Percentiles rank a stretch among this genome's conserved stretches.
Conservation (phyloP, 2,329 filamentous ascomycete species). For the Grosmannia serpens region DNA sequence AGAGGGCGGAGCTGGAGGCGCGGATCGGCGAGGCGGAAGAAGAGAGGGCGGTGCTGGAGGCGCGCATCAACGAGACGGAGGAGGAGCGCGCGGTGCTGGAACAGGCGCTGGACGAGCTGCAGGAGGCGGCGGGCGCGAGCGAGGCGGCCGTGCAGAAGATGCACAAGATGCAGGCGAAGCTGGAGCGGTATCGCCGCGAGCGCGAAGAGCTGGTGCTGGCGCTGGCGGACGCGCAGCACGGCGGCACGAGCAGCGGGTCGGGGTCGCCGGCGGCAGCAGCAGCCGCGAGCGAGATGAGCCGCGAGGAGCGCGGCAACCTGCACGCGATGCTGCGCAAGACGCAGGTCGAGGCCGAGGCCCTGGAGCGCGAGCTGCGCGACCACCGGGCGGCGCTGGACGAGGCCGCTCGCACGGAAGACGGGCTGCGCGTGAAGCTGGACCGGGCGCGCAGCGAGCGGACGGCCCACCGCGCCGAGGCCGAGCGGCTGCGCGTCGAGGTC, state of each 20-base stretch:
- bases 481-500: conserved; percentile 42
- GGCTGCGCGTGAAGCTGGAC: conserved; percentile 56
- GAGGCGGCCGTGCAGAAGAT: conserved; percentile 24
- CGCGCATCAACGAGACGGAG: conserved; percentile 44
- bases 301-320: conserved; percentile 46
- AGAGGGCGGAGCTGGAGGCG: conserved; percentile 19
- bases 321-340: conserved; percentile 49
- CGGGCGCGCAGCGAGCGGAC: conserved; percentile 56
- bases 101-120: conserved; percentile 44
- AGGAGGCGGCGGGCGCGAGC: conserved; percentile 38
- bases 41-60: conserved; percentile 39
- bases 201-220: conserved; percentile 27
- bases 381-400: conserved; percentile 54
- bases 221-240: conserved; percentile 19
- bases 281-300: conserved; percentile 28
- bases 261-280: conserved; percentile 9
- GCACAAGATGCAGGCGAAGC: conserved; percentile 31
- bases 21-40: conserved; percentile 45
- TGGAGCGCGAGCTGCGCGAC: conserved; percentile 62
- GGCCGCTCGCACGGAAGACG: conserved; percentile 42
- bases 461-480: conserved; percentile 39
- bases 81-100: conserved; percentile 48
- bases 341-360: conserved; percentile 52
- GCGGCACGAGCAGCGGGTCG: conserved; percentile 4
- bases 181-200: conserved; percentile 39